phyloP scores from a whole-genome alignment of 345 rosid species.

The Durio zibethinus region DNA sequence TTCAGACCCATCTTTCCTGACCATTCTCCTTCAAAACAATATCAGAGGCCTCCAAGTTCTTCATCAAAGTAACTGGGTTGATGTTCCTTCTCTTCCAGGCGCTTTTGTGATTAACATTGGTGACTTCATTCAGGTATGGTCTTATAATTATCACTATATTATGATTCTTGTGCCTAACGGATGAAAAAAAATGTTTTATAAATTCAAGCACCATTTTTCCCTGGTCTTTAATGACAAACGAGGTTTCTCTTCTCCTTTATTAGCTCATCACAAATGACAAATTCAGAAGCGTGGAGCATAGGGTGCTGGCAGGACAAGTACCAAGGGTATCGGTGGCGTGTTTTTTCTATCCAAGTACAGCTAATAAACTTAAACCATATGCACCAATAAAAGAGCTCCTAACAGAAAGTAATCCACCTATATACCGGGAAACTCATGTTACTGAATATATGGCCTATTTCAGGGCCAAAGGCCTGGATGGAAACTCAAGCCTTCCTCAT shows the following conservation, averaged over 20 bases:
- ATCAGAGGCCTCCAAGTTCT: constrained; percentile 48
- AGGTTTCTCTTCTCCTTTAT: not conserved
- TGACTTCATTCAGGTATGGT: constrained; percentile 46
- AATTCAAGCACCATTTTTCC: not conserved
- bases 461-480: constrained; percentile 42
- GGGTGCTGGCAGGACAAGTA: constrained; percentile 17
- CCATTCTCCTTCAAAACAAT: constrained; percentile 45
- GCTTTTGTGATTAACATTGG: constrained; percentile 47
- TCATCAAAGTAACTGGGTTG: constrained; percentile 40
- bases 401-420: constrained; percentile 27
- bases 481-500: constrained; percentile 35
- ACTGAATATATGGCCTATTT: constrained; percentile 33
- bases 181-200: not conserved
- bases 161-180: not conserved
- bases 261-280: constrained; percentile 31
- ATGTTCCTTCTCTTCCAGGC: constrained; percentile 34
- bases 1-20: constrained; percentile 44
- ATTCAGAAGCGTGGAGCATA: constrained; percentile 26
- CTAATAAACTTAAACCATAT: constrained; percentile 24
- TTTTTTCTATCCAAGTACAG: constrained; percentile 41
- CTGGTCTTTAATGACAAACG: not conserved
- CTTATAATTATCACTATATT: not conserved
- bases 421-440: constrained; percentile 33
- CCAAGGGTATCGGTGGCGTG: constrained; percentile 30
- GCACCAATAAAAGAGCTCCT: constrained; percentile 42